These are phyloP conservation scores for Sindora glabra DNA, from an alignment of 306 rosid species.

Conservation along the genomic window DNA sequence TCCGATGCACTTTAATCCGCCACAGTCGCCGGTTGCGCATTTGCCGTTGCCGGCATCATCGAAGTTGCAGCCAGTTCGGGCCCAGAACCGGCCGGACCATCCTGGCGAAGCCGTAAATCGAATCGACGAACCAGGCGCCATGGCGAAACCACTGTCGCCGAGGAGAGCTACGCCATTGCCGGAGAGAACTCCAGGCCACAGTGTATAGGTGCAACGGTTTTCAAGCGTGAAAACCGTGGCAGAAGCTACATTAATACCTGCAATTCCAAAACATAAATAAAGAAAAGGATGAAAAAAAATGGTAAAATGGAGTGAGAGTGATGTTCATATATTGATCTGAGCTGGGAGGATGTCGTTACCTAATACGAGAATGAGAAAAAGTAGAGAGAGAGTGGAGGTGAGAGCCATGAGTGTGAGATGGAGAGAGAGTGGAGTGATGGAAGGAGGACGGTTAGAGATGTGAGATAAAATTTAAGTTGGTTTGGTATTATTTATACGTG, in stretches of 20 bases:
- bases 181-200: conserved; percentile 83
- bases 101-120: conserved; percentile 52
- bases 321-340: too few species aligned
- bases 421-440: too few species aligned
- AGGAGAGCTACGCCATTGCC: conserved; percentile 50
- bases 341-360: conserved; percentile 9
- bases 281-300: too few species aligned
- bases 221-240: conserved; percentile 49
- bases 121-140: conserved; percentile 29
- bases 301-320: neutral
- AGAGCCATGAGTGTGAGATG: conserved; percentile 22
- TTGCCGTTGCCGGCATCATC: conserved; percentile 47
- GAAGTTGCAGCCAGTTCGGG: conserved; percentile 59
- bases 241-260: conserved; percentile 30
- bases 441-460: neutral
- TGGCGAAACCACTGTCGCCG: conserved; percentile 54
- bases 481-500: neutral
- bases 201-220: conserved; percentile 52
- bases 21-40: conserved; percentile 68
- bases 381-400: neutral
- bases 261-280: neutral
- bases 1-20: conserved; percentile 38
- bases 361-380: conserved; percentile 23
- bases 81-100: conserved; percentile 96
- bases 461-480: neutral